Conservation (phyloP, 2,329 filamentous ascomycete species). For the Mollisiaceae sp. region DNA sequence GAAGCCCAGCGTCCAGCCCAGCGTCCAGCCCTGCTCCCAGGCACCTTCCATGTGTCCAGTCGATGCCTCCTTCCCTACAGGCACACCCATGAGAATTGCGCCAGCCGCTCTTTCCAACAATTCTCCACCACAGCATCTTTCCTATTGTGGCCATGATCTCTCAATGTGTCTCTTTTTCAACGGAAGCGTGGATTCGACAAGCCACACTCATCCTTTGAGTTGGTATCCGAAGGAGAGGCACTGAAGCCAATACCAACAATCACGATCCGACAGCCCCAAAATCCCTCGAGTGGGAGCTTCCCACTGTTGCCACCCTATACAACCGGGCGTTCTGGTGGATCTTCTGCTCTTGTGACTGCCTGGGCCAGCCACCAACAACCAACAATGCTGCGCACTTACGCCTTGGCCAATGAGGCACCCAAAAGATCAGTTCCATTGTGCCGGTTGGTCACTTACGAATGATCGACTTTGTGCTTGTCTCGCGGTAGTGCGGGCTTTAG, state of each 20-base stretch:
- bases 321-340: background rate
- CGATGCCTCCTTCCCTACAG: background rate
- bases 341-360: slow-evolving; percentile 13
- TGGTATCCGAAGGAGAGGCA: background rate
- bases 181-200: background rate
- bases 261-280: slow-evolving; percentile 11
- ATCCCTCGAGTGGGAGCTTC: slow-evolving; percentile 11
- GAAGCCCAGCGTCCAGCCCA: no score
- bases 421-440: background rate
- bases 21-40: background rate
- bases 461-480: background rate
- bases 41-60: background rate
- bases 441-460: background rate
- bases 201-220: background rate
- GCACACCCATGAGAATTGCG: background rate
- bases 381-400: background rate
- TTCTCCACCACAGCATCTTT: background rate
- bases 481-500: background rate
- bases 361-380: slow-evolving; percentile 13
- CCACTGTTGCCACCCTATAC: slow-evolving; percentile 3
- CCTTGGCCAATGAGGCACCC: background rate
- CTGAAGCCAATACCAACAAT: background rate
- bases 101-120: background rate
- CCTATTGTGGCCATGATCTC: slow-evolving; percentile 6
- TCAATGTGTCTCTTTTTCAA: background rate